Evolutionary conservation across 768 basidiomycete species (phyloP).

Genomic region (Neoboletus magnificus): DNA sequence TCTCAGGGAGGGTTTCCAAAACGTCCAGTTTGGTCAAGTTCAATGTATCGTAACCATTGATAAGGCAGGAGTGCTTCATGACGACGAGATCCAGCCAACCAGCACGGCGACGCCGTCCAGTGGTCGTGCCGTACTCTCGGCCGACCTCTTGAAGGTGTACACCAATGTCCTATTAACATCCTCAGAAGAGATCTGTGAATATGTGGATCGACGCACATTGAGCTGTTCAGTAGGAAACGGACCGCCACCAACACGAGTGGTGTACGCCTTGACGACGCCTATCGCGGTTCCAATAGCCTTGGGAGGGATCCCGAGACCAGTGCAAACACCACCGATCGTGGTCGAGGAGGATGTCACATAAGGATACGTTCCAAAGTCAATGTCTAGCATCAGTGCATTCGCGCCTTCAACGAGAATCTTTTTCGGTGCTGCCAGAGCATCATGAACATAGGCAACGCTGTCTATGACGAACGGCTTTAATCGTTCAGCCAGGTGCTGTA

Average conservation of each 20-base stretch:
- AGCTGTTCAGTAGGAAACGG: constrained; percentile 97
- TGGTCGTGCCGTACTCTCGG: constrained; percentile 87
- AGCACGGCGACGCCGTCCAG: constrained; percentile 87
- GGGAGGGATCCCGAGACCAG: constrained; percentile 95
- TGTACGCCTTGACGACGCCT: constrained; percentile 97
- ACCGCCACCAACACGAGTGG: constrained; percentile 96
- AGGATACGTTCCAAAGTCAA: constrained; percentile 98
- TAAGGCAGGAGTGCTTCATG: constrained; percentile 83
- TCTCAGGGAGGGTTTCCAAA: constrained; percentile 77
- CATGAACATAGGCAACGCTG: constrained; percentile 81
- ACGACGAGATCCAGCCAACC: constrained; percentile 98
- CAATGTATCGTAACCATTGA: constrained; percentile 93
- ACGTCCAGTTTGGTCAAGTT: constrained; percentile 98
- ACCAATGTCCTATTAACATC: constrained; percentile 60
- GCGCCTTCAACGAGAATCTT: constrained; percentile 92
- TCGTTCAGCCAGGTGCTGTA: constrained; percentile 75
- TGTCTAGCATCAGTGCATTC: constrained; percentile 97
- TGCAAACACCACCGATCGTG: constrained; percentile 92
- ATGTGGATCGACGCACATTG: constrained; percentile 52
- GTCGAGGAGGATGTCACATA: constrained; percentile 96
- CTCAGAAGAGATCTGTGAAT: neutral
- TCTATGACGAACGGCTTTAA: constrained; percentile 88
- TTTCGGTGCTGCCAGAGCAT: constrained; percentile 72
- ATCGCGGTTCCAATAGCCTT: constrained; percentile 80
- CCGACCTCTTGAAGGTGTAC: constrained; percentile 92